Base-by-base conservation (phyloP, 768 basidiomycete species). In the Pisolithus microcarpus region DNA sequence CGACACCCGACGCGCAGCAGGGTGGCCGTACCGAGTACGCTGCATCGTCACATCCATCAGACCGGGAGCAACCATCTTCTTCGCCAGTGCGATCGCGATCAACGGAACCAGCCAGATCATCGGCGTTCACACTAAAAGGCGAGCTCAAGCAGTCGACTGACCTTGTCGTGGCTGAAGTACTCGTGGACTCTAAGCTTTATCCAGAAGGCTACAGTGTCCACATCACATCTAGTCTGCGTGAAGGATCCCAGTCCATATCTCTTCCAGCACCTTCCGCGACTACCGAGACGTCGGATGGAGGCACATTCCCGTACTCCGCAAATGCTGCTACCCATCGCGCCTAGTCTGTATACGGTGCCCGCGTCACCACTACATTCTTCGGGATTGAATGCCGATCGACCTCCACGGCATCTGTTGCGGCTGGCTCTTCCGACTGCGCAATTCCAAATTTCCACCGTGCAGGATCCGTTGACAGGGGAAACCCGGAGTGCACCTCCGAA, bases 401-500 rank as follows among this genome's bases (percentile, higher is more conserved):
- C 79, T 7, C 75, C 75, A 3, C 77, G 91, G 42, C 91, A 96
- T 67, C 67, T 96, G 43, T 56, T 97, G 13, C 75, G 89, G 45
- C 58, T 97, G 47, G 80, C 78, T 37, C 67, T 96, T 16, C 93
- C 93, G 3, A 95, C 91, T 2, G 84, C 88, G 18, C 85, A 84
- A 54, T 90, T 82, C 61, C 81, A 85, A 63, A 77, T 83, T 42
- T 78, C 84, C 30, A 84, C 86, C 2, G 77, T 94, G 34, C 72
- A 78, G 44, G 90, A 95, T 66, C 93, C 93, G 9, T 70, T 95
- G 54, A 87, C 85, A 23, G 85, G 84, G 15, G 80, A 84, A 68
- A 75, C 72, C 49, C 76, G 75, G 42, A 72, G 70, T 16, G 78
- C 81, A 5, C 78, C 80, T 52, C 70, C 75, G 34, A 82, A 78